Conservation (phyloP, 805 yeast species). For the Yamadazyma laniorum region DNA sequence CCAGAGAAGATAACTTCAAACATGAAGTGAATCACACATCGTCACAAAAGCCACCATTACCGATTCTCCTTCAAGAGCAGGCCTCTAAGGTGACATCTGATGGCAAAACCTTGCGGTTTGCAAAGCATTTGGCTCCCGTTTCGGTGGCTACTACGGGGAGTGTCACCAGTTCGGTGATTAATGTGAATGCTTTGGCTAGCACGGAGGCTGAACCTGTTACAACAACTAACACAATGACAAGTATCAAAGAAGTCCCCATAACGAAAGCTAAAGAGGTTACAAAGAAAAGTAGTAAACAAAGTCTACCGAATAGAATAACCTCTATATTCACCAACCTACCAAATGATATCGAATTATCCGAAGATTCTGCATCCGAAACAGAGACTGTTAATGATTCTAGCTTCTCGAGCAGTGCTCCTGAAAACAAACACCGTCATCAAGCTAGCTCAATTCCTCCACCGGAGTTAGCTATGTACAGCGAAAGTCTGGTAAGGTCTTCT, state of each 20-base stretch:
- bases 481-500: conserved; percentile 25
- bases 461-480: conserved; percentile 24
- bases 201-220: conserved; percentile 13
- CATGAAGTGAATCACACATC: not conserved
- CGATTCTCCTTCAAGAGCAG: not conserved
- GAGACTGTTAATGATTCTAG: conserved; percentile 26
- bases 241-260: not conserved
- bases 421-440: not conserved
- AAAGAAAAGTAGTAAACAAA: conserved; percentile 5
- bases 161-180: conserved; percentile 33
- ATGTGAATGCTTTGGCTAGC: conserved; percentile 29
- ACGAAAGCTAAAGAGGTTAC: conserved; percentile 1
- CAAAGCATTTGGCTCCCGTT: conserved; percentile 21
- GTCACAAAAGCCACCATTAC: not conserved
- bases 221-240: not conserved
- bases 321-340: conserved; percentile 46
- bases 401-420: conserved; percentile 6
- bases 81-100: conserved; percentile 36
- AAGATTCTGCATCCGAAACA: conserved; percentile 43
- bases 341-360: conserved; percentile 45
- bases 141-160: conserved; percentile 23
- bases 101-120: conserved; percentile 30
- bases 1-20: too few species aligned
- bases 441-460: conserved; percentile 10
- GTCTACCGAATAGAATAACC: conserved; percentile 33